These are phyloP conservation scores for Heliamphora exappendiculata DNA, from an alignment of 148 eudicot genomes.

Conservation along the genomic window DNA sequence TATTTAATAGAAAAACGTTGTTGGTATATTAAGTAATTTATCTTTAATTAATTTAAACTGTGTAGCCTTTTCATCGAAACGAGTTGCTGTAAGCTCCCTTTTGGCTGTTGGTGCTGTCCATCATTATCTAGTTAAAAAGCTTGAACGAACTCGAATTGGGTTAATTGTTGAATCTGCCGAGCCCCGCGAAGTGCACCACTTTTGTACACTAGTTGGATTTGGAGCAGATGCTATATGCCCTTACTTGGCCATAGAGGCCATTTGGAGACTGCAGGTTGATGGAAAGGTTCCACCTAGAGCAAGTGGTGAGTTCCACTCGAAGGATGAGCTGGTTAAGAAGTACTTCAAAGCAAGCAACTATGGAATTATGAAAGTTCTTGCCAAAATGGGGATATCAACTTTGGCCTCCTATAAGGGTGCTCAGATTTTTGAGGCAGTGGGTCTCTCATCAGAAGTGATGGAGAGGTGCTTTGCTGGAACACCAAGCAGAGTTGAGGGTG, in stretches of 20 bases:
- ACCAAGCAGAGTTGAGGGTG: conserved; percentile 96
- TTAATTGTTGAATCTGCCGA: conserved; percentile 91
- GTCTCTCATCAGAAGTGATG: conserved; percentile 90
- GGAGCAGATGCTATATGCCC: conserved; percentile 99
- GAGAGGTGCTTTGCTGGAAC: conserved; percentile 89
- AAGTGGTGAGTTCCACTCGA: conserved; percentile 72
- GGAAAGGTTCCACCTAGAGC: conserved; percentile 95
- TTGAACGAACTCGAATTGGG: conserved; percentile 84
- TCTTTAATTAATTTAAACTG: conserved; percentile 6
- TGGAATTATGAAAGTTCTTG: conserved; percentile 99
- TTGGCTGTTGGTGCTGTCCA: conserved; percentile 99
- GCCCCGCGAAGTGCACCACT: conserved; percentile 99
- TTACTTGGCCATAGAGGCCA: conserved; percentile 85
- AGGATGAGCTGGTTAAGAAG: conserved; percentile 73
- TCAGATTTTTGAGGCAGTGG: conserved; percentile 98
- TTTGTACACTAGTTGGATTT: conserved; percentile 92
- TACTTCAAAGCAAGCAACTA: conserved; percentile 87
- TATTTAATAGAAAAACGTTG: not conserved
- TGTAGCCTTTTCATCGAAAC: conserved; percentile 71
- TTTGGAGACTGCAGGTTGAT: conserved; percentile 92
- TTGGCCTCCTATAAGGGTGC: conserved; percentile 99
- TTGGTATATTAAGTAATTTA: not conserved
- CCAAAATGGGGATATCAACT: conserved; percentile 99
- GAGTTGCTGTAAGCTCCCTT: conserved; percentile 87
- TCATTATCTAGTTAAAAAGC: conserved; percentile 82